phyloP scores from a whole-genome alignment of 495 filamentous ascomycete species.

The Hamigera avellanea region DNA sequence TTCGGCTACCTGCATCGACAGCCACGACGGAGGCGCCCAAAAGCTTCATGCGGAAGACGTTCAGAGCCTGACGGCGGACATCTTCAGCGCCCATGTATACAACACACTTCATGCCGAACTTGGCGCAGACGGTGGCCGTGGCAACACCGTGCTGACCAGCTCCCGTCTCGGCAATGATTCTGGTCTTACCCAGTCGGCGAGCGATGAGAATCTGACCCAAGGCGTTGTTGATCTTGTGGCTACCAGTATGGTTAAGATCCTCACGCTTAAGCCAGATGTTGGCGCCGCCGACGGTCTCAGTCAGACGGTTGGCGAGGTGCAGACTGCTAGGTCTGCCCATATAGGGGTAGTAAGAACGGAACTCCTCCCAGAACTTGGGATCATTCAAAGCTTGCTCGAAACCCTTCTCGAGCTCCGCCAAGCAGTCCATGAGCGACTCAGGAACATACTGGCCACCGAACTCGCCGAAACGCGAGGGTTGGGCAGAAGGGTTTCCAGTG shows the following conservation, averaged over 20 bases:
- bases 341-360: slow-evolving; percentile 90
- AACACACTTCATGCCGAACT: slow-evolving; percentile 91
- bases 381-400: slow-evolving; percentile 80
- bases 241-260: slow-evolving; percentile 77
- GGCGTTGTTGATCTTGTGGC: slow-evolving; percentile 97
- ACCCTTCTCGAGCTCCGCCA: slow-evolving; percentile 81
- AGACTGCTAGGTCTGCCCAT: slow-evolving; percentile 92
- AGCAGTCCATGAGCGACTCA: slow-evolving; percentile 94
- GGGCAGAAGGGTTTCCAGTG: slow-evolving; percentile 35
- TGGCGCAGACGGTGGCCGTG: slow-evolving; percentile 89
- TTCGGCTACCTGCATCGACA: slow-evolving; percentile 74
- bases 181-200: slow-evolving; percentile 70
- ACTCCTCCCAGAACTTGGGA: slow-evolving; percentile 93
- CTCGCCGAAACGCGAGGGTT: slow-evolving; percentile 84
- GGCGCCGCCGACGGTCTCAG: slow-evolving; percentile 77
- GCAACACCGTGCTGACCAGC: slow-evolving; percentile 97
- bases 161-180: slow-evolving; percentile 92
- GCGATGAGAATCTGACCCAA: slow-evolving; percentile 82
- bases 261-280: slow-evolving; percentile 95
- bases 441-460: slow-evolving; percentile 99
- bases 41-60: slow-evolving; percentile 95
- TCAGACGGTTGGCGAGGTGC: slow-evolving; percentile 78
- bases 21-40: slow-evolving; percentile 80
- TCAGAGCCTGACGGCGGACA: slow-evolving; percentile 83
- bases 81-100: slow-evolving; percentile 96